A percentile compares a stretch with the other conserved stretches of the same genome.
Evolutionary conservation across 768 basidiomycete species (phyloP).

Genomic region (Trametes meyenii): DNA sequence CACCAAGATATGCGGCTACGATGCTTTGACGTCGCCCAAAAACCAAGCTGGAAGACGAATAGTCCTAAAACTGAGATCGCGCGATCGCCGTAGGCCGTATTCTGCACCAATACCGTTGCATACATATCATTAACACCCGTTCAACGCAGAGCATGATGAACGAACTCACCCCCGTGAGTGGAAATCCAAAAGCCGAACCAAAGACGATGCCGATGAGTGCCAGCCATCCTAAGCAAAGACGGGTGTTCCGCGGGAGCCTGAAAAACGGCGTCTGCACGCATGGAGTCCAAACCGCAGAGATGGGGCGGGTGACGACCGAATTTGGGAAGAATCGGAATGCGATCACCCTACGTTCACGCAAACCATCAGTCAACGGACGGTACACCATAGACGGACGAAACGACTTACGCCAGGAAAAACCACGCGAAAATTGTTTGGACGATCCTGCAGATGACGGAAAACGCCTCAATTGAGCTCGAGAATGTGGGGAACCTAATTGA

Average conservation of each 20-base stretch:
- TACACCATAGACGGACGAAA: neutral
- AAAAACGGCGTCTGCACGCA: slow-evolving; percentile 70
- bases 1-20: slow-evolving; percentile 74
- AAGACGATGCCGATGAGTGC: slow-evolving; percentile 77
- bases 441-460: slow-evolving; percentile 50
- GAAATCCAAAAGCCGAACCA: slow-evolving; percentile 86
- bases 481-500: slow-evolving; percentile 13
- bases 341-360: slow-evolving; percentile 49
- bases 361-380: neutral
- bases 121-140: slow-evolving; percentile 20
- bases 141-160: neutral
- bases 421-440: slow-evolving; percentile 83
- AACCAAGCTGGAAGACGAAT: slow-evolving; percentile 74
- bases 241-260: slow-evolving; percentile 49
- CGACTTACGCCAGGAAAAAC: slow-evolving; percentile 71
- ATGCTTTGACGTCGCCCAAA: slow-evolving; percentile 68
- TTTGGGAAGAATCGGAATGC: slow-evolving; percentile 84
- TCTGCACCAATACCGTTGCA: slow-evolving; percentile 36
- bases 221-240: slow-evolving; percentile 74
- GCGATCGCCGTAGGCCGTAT: slow-evolving; percentile 71
- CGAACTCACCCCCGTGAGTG: slow-evolving; percentile 51
- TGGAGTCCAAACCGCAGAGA: slow-evolving; percentile 71
- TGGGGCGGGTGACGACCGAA: slow-evolving; percentile 67
- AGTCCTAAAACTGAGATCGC: slow-evolving; percentile 83
- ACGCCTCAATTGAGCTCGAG: neutral